A percentile compares a stretch with the other conserved stretches of the same genome.
phyloP scores from a whole-genome alignment of 257 asterid species.

The Ballota nigra region DNA sequence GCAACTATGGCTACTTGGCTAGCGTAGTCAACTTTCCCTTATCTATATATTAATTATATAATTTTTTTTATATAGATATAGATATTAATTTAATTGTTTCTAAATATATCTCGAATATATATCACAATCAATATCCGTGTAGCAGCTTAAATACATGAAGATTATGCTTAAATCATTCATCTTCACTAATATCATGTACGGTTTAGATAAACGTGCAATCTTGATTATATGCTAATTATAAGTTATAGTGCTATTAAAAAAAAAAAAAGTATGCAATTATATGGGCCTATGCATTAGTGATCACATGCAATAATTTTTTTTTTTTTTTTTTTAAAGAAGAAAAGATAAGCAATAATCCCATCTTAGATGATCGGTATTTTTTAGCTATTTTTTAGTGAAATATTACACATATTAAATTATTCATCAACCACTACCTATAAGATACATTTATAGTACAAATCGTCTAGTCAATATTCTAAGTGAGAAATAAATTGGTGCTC shows the following conservation, averaged over 20 bases:
- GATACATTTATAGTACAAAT: not conserved
- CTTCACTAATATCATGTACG: not conserved
- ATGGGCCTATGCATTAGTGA: not conserved
- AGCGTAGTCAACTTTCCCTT: constrained; percentile 31
- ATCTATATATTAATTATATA: constrained; percentile 26
- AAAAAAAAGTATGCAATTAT: not conserved
- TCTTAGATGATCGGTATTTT: not conserved
- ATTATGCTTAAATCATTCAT: too few species aligned
- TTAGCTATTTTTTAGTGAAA: not conserved
- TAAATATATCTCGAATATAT: not conserved
- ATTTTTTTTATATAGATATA: not conserved
- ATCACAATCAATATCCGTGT: not conserved
- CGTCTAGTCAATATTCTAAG: not conserved
- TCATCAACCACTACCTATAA: not conserved
- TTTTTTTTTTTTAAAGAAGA: too few species aligned
- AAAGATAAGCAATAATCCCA: too few species aligned
- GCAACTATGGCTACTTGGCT: constrained; percentile 23
- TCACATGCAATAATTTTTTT: constrained; percentile 17
- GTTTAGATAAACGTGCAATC: not conserved
- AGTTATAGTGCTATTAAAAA: not conserved
- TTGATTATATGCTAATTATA: not conserved
- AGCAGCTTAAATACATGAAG: not conserved
- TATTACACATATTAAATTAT: not conserved
- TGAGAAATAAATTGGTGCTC: not conserved
- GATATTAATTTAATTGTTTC: not conserved